Evolutionary conservation across 192 early-diverging fungal species (phyloP).

Genomic region (Umbelopsis vinacea): DNA sequence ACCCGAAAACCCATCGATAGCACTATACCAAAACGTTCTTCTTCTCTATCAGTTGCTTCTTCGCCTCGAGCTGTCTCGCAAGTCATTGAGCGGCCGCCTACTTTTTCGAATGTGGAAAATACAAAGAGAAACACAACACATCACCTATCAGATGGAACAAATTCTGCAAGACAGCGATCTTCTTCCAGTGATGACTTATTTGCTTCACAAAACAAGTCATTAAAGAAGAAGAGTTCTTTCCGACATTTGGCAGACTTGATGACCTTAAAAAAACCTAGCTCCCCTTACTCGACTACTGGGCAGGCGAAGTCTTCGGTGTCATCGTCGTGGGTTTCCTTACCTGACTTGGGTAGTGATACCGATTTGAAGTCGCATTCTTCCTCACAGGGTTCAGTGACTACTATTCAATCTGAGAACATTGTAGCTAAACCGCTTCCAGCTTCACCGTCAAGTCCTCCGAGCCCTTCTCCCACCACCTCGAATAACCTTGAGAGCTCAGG

Average conservation of each 20-base stretch:
- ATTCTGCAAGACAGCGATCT: background rate
- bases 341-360: background rate
- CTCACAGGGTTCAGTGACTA: background rate
- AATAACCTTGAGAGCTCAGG: background rate
- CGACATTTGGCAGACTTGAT: constrained; percentile 16
- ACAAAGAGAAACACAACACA: background rate
- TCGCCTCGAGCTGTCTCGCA: background rate
- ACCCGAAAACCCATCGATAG: constrained; percentile 10
- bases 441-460: background rate
- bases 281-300: background rate
- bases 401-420: background rate
- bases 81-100: background rate
- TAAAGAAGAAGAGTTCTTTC: constrained; percentile 17
- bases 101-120: background rate
- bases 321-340: constrained; percentile 11
- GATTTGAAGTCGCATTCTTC: background rate
- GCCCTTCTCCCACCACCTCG: background rate
- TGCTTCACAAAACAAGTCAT: background rate
- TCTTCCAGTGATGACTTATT: background rate
- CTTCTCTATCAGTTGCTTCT: background rate
- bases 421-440: background rate
- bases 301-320: background rate
- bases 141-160: background rate
- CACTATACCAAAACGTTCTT: constrained; percentile 14
- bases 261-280: background rate